These are phyloP conservation scores for Clitocybe nebularis DNA, from an alignment of 1,284 basidiomycete genomes.

Conservation along the genomic window DNA sequence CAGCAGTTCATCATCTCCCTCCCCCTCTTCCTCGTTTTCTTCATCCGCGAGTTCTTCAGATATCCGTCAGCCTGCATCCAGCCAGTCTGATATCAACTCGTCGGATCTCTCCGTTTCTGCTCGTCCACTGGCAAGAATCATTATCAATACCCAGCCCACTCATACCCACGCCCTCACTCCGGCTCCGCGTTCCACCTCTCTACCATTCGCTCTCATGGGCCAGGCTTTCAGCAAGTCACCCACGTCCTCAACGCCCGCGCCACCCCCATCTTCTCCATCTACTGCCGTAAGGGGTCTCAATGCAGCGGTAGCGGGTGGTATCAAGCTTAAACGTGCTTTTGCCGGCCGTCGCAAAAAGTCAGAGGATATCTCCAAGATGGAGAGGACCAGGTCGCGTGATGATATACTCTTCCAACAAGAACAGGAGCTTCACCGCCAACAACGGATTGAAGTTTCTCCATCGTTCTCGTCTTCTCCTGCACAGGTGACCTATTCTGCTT, in stretches of 20 bases:
- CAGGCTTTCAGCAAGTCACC: conserved; percentile 13
- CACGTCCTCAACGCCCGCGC: conserved; percentile 6
- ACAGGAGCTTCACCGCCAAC: conserved; percentile 7
- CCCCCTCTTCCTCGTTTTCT: too few relatives aligned
- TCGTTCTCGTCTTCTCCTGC: conserved; percentile 20
- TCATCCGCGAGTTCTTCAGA: neutral
- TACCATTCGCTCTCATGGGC: conserved; percentile 14
- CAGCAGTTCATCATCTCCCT: neutral
- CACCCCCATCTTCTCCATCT: conserved; percentile 13
- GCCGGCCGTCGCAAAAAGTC: conserved; percentile 61
- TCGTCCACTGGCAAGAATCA: neutral
- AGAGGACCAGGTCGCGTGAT: conserved; percentile 4
- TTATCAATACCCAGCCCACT: conserved; percentile 4
- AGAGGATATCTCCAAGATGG: conserved; percentile 32
- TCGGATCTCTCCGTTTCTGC: conserved; percentile 2
- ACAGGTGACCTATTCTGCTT: conserved; percentile 11
- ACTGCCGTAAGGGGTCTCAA: conserved; percentile 14
- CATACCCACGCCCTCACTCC: conserved; percentile 3
- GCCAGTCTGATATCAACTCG: neutral
- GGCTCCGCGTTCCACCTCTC: conserved; percentile 10
- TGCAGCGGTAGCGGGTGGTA: conserved; percentile 38
- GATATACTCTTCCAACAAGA: conserved; percentile 3
- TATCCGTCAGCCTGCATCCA: conserved; percentile 5
- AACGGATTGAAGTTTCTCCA: conserved; percentile 15
- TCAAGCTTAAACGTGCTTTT: conserved; percentile 62